phyloP scores from a whole-genome alignment of 148 eudicot genomes.

The Pharnaceum exiguum region DNA sequence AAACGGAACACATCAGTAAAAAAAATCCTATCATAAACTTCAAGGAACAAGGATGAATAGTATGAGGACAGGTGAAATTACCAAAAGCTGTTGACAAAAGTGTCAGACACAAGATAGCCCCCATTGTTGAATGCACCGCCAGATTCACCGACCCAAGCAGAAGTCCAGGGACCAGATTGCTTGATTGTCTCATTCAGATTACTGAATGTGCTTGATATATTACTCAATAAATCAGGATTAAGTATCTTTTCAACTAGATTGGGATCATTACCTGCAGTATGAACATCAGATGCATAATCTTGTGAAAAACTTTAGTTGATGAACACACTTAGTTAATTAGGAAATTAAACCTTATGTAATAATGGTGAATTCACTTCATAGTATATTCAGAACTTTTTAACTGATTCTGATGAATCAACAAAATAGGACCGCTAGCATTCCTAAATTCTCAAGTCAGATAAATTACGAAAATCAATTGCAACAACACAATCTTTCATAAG shows the following conservation, averaged over 20 bases:
- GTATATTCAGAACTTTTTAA: no score
- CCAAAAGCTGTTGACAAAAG: conserved; percentile 89
- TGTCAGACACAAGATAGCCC: conserved; percentile 57
- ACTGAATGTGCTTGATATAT: conserved; percentile 36
- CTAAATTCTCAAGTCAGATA: neutral
- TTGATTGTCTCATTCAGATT: conserved; percentile 43
- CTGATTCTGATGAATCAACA: no score
- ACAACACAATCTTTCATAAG: neutral
- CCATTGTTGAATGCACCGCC: conserved; percentile 97
- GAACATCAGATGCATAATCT: neutral
- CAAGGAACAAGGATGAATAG: neutral
- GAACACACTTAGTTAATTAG: no score
- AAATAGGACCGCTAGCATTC: no score
- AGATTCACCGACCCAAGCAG: conserved; percentile 95
- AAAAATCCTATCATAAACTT: neutral
- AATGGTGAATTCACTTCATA: no score
- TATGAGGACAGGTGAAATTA: conserved; percentile 21
- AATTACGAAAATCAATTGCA: neutral
- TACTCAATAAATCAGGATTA: conserved; percentile 53
- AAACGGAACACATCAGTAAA: neutral
- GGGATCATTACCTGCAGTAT: conserved; percentile 63
- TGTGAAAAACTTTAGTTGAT: neutral
- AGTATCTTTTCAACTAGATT: conserved; percentile 55
- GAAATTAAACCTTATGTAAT: no score
- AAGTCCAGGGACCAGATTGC: conserved; percentile 72